Evolutionary conservation across 768 basidiomycete genomes (phyloP).

Genomic region (Myochromella boudieri): DNA sequence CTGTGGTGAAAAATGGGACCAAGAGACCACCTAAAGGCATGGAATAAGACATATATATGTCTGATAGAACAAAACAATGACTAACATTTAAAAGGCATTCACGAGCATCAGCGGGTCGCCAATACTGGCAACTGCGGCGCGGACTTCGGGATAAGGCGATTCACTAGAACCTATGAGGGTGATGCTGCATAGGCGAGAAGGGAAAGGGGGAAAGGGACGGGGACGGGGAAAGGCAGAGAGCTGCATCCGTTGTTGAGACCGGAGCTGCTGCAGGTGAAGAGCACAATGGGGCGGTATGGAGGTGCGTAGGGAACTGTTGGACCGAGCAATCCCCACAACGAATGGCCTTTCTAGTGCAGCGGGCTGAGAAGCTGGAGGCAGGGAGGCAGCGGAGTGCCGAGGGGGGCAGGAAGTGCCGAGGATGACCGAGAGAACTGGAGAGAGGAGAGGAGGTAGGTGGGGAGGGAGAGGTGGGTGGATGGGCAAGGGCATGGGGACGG

Average conservation of each 20-base stretch:
- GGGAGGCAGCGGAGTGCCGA: no score
- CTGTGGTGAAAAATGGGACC: constrained; percentile 60
- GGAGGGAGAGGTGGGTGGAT: constrained; percentile 21
- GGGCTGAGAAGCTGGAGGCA: no score
- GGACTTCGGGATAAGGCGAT: constrained; percentile 87
- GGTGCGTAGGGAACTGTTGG: constrained; percentile 22
- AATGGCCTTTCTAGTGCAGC: no score
- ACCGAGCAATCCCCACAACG: neutral
- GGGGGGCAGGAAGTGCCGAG: neutral
- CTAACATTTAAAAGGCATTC: constrained; percentile 76
- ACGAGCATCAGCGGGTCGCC: constrained; percentile 80
- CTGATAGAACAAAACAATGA: neutral
- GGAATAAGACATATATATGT: neutral
- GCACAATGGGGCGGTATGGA: constrained; percentile 49
- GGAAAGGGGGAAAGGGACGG: no score
- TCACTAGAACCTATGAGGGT: constrained; percentile 47
- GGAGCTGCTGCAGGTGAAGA: constrained; percentile 54
- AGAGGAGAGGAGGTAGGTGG: constrained; percentile 10
- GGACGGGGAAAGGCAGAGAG: no score
- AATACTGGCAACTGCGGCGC: constrained; percentile 76
- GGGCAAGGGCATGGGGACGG: no score
- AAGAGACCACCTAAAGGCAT: constrained; percentile 57
- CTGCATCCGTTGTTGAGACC: constrained; percentile 55
- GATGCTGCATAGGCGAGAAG: no score
- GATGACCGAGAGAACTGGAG: neutral